Conservation (phyloP, 306 rosid genomes). For the Senna siamea region DNA sequence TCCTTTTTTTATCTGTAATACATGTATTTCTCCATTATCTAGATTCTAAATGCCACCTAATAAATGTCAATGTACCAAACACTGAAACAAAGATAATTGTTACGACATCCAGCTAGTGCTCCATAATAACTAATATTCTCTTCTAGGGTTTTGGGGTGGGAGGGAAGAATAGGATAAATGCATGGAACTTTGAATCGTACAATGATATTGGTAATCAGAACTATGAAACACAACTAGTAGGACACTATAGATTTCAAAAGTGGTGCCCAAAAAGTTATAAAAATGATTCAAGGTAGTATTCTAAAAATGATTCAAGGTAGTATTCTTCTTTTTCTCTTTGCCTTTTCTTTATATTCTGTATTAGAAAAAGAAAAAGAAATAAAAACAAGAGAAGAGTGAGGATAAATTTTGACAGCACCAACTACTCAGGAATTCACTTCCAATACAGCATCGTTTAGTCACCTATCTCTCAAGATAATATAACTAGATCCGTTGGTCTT, state of each 20-base stretch:
- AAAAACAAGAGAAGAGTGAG: not conserved
- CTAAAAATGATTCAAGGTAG: too few relatives aligned
- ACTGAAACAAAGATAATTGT: too few relatives aligned
- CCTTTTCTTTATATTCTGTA: not conserved
- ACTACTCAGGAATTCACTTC: not conserved
- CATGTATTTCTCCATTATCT: too few relatives aligned
- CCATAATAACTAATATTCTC: too few relatives aligned
- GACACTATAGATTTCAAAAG: conserved; percentile 17
- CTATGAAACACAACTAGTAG: conserved; percentile 2
- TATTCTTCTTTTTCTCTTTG: not conserved
- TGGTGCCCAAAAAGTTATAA: conserved; percentile 12
- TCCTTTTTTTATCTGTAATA: too few relatives aligned
- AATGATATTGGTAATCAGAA: conserved; percentile 17
- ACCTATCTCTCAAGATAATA: conserved; percentile 72
- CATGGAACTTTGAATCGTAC: too few relatives aligned
- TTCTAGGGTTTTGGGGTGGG: too few relatives aligned
- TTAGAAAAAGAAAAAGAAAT: not conserved
- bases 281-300: too few relatives aligned
- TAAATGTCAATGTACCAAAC: too few relatives aligned
- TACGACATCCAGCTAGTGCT: too few relatives aligned
- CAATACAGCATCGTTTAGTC: conserved; percentile 32
- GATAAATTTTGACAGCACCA: not conserved
- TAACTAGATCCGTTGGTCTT: conserved; percentile 70
- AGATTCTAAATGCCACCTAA: too few relatives aligned
- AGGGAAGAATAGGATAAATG: too few relatives aligned